Percentiles rank a stretch among this genome's conserved stretches.
These are phyloP conservation scores for Bryopsis sp. DNA, from an alignment of 139 green algal genomes.

Conservation along the genomic window DNA sequence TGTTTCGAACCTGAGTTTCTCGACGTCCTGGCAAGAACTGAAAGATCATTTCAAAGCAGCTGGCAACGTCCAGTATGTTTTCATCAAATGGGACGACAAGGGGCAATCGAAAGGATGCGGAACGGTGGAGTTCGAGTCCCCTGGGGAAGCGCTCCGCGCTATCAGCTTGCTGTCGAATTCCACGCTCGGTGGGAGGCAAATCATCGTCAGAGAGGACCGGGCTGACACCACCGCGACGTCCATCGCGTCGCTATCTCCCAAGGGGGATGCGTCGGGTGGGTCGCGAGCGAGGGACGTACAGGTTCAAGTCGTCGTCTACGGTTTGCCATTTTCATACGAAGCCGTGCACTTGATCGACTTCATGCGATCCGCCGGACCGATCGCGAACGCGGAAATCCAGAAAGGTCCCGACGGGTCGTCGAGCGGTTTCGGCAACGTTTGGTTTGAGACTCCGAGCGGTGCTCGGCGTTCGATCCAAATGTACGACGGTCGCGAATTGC, in stretches of 20 bases:
- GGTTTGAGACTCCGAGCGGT: too few relatives aligned
- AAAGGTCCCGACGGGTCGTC: too few relatives aligned
- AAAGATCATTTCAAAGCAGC: slow-evolving; percentile 65
- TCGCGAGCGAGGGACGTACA: too few relatives aligned
- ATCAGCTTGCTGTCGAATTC: slow-evolving; percentile 50
- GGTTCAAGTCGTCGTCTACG: slow-evolving; percentile 54
- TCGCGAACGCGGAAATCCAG: slow-evolving; percentile 37
- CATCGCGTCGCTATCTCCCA: not conserved
- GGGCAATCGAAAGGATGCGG: slow-evolving; percentile 53
- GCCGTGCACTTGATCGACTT: slow-evolving; percentile 42
- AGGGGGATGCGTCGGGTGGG: too few relatives aligned
- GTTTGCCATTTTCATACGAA: slow-evolving; percentile 45
- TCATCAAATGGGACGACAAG: slow-evolving; percentile 39
- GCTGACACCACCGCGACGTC: not conserved
- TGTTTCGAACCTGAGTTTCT: slow-evolving; percentile 53
- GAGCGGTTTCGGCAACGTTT: too few relatives aligned
- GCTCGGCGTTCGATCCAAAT: too few relatives aligned
- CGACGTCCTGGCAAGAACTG: slow-evolving; percentile 51
- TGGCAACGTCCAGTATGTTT: slow-evolving; percentile 46
- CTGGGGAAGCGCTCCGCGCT: slow-evolving; percentile 41
- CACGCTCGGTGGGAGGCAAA: slow-evolving; percentile 38
- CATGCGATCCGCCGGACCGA: slow-evolving; percentile 27
- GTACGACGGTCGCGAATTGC: too few relatives aligned
- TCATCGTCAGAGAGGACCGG: slow-evolving; percentile 49
- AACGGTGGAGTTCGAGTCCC: slow-evolving; percentile 64